Percentiles rank a stretch among this genome's conserved stretches.
phyloP scores from a whole-genome alignment of 306 rosid species.

The Fragaria iinumae region DNA sequence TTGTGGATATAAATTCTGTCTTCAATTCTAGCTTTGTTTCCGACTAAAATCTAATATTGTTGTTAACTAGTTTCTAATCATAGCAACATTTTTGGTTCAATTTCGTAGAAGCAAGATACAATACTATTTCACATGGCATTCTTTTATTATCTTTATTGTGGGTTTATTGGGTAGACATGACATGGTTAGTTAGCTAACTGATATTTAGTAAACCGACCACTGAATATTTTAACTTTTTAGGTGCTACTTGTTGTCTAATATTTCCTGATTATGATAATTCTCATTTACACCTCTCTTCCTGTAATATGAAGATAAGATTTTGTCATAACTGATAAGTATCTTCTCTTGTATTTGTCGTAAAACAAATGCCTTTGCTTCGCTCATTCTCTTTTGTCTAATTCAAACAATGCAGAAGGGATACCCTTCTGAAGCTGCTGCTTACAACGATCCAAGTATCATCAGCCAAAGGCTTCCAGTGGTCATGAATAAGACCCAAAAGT shows the following conservation, averaged over 20 bases:
- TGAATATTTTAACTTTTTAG: neutral
- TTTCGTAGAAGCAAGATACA: neutral
- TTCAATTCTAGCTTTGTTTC: neutral
- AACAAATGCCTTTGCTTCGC: conserved; percentile 11
- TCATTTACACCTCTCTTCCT: neutral
- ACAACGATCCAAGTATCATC: conserved; percentile 74
- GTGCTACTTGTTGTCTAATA: neutral
- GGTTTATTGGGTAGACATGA: neutral
- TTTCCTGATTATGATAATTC: neutral
- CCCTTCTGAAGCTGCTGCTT: conserved; percentile 75
- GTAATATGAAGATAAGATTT: neutral
- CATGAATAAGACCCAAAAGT: conserved; percentile 64
- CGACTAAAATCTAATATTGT: neutral
- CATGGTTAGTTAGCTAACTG: conserved; percentile 5
- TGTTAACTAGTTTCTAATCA: neutral
- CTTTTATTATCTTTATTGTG: neutral
- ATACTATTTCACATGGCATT: neutral
- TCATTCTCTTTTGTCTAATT: conserved; percentile 31
- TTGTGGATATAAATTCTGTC: neutral
- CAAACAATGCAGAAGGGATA: conserved; percentile 66
- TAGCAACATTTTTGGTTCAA: neutral
- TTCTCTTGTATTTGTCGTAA: neutral
- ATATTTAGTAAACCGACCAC: neutral
- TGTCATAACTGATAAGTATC: too few relatives aligned
- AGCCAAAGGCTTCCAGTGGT: conserved; percentile 73